phyloP scores from a whole-genome alignment of 2,329 filamentous ascomycete species.

The Fusarium albidum region DNA sequence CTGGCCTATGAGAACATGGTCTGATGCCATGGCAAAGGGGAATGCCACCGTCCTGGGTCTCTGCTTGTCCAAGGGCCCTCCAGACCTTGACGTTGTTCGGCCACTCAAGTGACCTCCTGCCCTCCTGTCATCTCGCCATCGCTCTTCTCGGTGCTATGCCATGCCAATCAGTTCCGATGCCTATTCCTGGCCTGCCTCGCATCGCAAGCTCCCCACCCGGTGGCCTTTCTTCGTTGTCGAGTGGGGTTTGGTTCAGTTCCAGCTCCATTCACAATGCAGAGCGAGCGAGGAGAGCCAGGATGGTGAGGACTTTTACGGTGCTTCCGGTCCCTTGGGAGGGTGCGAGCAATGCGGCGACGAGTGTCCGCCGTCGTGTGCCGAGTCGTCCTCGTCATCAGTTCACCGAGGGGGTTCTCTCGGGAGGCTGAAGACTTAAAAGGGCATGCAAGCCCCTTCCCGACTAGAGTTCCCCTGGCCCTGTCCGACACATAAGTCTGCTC shows the following conservation, averaged over 20 bases:
- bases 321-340: not conserved
- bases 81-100: not conserved
- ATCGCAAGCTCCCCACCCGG: conserved; percentile 3
- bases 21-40: not conserved
- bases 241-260: conserved; percentile 8
- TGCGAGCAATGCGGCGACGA: conserved; percentile 1
- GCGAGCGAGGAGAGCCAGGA: conserved; percentile 5
- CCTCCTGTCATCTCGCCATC: not conserved
- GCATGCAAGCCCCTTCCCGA: not conserved
- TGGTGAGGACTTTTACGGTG: conserved; percentile 19
- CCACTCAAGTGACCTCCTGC: not conserved
- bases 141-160: not conserved
- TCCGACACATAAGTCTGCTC: not conserved
- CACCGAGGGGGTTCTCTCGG: not conserved
- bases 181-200: conserved; percentile 6
- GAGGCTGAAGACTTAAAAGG: conserved; percentile 1
- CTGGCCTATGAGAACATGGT: not conserved
- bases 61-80: not conserved
- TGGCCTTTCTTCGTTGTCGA: conserved; percentile 1
- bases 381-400: conserved; percentile 21
- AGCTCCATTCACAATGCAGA: conserved; percentile 3
- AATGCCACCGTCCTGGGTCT: conserved; percentile 3
- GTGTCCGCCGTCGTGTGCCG: conserved; percentile 18
- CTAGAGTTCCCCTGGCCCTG: not conserved
- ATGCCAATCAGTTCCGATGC: not conserved